phyloP scores from a whole-genome alignment of 192 early-diverging fungal species.

The Rhizoclosmatium sp. region DNA sequence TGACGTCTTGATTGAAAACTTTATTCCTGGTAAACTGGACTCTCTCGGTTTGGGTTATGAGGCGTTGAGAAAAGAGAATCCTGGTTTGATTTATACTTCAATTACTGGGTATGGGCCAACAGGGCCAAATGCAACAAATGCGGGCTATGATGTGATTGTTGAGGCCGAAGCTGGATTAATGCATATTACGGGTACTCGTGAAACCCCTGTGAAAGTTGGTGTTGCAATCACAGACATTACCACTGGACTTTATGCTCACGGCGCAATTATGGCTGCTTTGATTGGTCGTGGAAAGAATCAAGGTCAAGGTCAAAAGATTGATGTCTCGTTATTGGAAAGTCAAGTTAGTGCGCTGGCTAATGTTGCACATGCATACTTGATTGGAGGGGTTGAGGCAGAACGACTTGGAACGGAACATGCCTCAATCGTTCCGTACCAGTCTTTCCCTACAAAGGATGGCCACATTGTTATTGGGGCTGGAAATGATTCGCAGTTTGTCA shows the following conservation, averaged over 20 bases:
- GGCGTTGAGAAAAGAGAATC: slow-evolving; percentile 71
- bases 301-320: slow-evolving; percentile 82
- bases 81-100: slow-evolving; percentile 85
- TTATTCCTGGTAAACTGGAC: slow-evolving; percentile 86
- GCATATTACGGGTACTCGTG: slow-evolving; percentile 88
- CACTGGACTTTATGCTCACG: slow-evolving; percentile 84
- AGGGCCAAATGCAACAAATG: slow-evolving; percentile 79
- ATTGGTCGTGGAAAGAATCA: slow-evolving; percentile 66
- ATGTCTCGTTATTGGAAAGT: slow-evolving; percentile 86
- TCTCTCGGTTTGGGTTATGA: slow-evolving; percentile 80
- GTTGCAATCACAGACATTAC: slow-evolving; percentile 92
- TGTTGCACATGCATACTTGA: slow-evolving; percentile 86
- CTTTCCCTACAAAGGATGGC: slow-evolving; percentile 77
- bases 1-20: slow-evolving; percentile 94
- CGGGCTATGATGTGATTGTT: slow-evolving; percentile 85
- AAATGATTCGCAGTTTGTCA: slow-evolving; percentile 85
- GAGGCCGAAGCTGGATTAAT: slow-evolving; percentile 87
- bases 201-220: slow-evolving; percentile 91
- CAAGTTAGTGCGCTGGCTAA: slow-evolving; percentile 91
- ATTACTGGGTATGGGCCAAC: slow-evolving; percentile 87
- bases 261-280: slow-evolving; percentile 89
- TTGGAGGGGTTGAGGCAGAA: slow-evolving; percentile 71
- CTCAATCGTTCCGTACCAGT: slow-evolving; percentile 89
- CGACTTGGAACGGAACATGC: slow-evolving; percentile 90
- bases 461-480: slow-evolving; percentile 90